Conservation (phyloP, 169 alveolate species). For the Babesia divergens region DNA sequence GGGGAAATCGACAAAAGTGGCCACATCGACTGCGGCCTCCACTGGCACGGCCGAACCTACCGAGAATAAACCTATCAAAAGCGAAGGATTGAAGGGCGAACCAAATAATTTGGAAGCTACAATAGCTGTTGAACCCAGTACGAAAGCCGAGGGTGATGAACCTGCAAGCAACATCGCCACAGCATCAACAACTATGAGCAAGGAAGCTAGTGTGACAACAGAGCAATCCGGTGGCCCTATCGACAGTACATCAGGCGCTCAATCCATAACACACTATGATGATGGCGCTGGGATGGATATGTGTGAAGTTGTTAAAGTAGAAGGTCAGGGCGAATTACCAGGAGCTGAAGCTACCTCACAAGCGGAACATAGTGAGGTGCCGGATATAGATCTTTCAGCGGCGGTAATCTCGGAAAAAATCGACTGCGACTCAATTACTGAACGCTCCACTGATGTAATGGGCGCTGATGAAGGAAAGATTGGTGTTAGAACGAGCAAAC, state of each 20-base stretch:
- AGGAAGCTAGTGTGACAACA: too few species aligned
- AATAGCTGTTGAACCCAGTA: too few species aligned
- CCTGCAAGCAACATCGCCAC: too few species aligned
- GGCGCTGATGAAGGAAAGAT: not conserved
- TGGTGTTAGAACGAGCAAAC: slow-evolving; percentile 17
- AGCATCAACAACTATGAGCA: too few species aligned
- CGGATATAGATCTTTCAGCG: not conserved
- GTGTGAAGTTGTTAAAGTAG: too few species aligned
- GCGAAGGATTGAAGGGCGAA: too few species aligned
- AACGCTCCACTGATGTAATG: not conserved
- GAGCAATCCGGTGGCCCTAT: too few species aligned
- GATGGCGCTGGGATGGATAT: too few species aligned
- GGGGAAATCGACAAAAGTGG: not conserved
- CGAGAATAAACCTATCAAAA: not conserved
- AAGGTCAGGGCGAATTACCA: not conserved
- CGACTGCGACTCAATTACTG: not conserved
- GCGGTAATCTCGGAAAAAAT: not conserved
- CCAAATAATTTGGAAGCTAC: too few species aligned
- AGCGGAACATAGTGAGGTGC: not conserved
- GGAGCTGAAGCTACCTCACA: not conserved
- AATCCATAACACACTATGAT: too few species aligned
- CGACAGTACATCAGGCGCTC: too few species aligned
- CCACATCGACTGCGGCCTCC: not conserved
- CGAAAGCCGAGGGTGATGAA: too few species aligned
- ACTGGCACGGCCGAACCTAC: not conserved